Evolutionary conservation across 768 basidiomycete genomes (phyloP).

Genomic region (Infundibulicybe gibba): DNA sequence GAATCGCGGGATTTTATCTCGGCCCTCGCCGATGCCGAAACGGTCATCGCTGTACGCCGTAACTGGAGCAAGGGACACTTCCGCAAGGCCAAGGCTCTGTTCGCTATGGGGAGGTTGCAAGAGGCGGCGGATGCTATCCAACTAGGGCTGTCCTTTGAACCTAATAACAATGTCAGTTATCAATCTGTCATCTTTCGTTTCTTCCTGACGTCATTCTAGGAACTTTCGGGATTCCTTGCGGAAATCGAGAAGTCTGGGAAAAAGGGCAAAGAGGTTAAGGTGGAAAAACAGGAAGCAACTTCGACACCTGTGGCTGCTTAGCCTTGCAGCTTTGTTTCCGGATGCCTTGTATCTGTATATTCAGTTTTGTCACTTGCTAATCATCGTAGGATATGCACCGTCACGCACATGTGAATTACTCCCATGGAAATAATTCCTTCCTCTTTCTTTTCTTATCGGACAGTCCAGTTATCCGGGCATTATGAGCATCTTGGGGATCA

Average conservation of each 20-base stretch:
- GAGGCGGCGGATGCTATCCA: constrained; percentile 83
- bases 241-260: not conserved
- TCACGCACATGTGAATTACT: too few species aligned
- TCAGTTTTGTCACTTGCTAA: too few species aligned
- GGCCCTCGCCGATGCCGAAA: constrained; percentile 87
- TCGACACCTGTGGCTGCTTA: too few species aligned
- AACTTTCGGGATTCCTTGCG: not conserved
- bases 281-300: too few species aligned
- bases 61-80: constrained; percentile 97
- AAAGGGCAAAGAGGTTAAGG: too few species aligned
- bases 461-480: too few species aligned
- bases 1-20: constrained; percentile 73
- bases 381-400: too few species aligned
- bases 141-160: constrained; percentile 84
- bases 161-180: constrained; percentile 36
- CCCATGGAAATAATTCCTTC: too few species aligned
- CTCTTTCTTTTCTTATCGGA: too few species aligned
- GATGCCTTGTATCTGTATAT: too few species aligned
- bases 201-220: not conserved
- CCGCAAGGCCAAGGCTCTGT: constrained; percentile 85
- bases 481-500: too few species aligned
- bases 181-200: not conserved
- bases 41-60: constrained; percentile 78
- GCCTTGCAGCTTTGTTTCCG: too few species aligned
- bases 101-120: constrained; percentile 60